Base-by-base conservation (phyloP, 192 early-diverging fungal genomes). In the Chytriomyces confervae region DNA sequence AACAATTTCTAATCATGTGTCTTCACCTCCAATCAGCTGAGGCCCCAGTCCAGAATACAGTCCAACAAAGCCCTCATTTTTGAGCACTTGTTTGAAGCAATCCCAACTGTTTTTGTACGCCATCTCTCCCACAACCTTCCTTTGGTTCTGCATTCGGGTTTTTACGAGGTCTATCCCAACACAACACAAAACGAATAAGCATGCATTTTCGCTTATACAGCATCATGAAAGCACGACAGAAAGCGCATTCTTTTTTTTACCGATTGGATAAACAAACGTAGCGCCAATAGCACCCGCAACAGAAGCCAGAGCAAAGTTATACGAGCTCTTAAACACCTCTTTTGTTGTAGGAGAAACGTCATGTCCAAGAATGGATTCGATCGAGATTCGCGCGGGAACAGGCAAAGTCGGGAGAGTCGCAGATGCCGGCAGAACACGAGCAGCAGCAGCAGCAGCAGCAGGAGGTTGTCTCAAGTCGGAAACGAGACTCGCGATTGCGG, bases 131-230 rank as follows among this genome's bases (percentile, higher is more conserved):
- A 96, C 95, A 23, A 96, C 92, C 49, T 84, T 81, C 53, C 95
- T 88, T 84, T 98, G 97, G 83, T 97, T 98, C 82, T 98, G 97
- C 96, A 98, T 97, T 70, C 97, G 91, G 5, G 97, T 98, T 85
- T 98, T 98, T 79, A 97, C 96, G 66, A 98, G 82, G 87, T 98
- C 97, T 86, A 66, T 36, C 45, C 36, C 36, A 62, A 98, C 96
- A 78, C 92, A 92, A 53, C 5, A 43, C 49, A 66, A 16, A n/a
- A 62, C 46, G 62, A 44, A 62, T 50, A 60, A 13, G 67, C 18
- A 44, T 72, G 36, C 36, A 36, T 36, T 2, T 36, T 36, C 4
- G 36, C 36, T 36, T 36, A 36, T 36, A 36, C 36, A 36, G 36
- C 36, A 36, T 36, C 36, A 36, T 36, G 0, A 36, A 36, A 27